These are phyloP conservation scores for Aquilaria yunnanensis DNA, from an alignment of 345 rosid species.

Conservation along the genomic window DNA sequence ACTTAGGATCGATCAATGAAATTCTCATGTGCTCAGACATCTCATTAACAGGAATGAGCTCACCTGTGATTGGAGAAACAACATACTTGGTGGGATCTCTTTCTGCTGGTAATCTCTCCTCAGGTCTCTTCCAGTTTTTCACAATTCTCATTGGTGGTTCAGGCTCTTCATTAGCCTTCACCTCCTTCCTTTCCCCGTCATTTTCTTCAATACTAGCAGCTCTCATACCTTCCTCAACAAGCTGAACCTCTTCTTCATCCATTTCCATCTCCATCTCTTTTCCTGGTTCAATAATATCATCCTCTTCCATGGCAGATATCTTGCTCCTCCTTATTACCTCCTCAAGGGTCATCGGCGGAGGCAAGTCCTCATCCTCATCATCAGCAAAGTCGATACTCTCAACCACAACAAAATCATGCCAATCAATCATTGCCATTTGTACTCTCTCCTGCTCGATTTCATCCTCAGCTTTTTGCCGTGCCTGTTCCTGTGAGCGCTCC, in stretches of 20 bases:
- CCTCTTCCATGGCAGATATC: conserved; percentile 56
- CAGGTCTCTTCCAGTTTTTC: conserved; percentile 95
- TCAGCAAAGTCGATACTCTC: conserved; percentile 84
- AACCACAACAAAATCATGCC: conserved; percentile 91
- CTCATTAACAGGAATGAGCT: conserved; percentile 80
- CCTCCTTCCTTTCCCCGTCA: conserved; percentile 30
- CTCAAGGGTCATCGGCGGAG: conserved; percentile 83
- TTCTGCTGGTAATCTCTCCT: conserved; percentile 73
- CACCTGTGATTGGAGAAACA: conserved; percentile 83
- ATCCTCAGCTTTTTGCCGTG: conserved; percentile 78
- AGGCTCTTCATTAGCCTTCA: conserved; percentile 36
- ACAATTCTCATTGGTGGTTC: conserved; percentile 89
- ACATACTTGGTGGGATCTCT: conserved; percentile 76
- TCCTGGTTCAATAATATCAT: conserved; percentile 69
- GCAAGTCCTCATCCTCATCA: conserved; percentile 82
- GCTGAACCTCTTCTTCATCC: conserved; percentile 92
- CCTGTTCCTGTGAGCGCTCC: conserved; percentile 84
- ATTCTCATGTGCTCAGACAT: conserved; percentile 95
- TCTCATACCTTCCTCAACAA: conserved; percentile 86
- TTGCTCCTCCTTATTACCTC: conserved; percentile 84
- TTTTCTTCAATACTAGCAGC: conserved; percentile 59
- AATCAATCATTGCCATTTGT: conserved; percentile 91
- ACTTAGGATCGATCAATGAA: conserved; percentile 89
- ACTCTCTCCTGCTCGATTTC: conserved; percentile 82
- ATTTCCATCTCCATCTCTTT: conserved; percentile 93